Base-by-base conservation (phyloP, 257 asterid genomes). In the Nicotiana sylvestris region DNA sequence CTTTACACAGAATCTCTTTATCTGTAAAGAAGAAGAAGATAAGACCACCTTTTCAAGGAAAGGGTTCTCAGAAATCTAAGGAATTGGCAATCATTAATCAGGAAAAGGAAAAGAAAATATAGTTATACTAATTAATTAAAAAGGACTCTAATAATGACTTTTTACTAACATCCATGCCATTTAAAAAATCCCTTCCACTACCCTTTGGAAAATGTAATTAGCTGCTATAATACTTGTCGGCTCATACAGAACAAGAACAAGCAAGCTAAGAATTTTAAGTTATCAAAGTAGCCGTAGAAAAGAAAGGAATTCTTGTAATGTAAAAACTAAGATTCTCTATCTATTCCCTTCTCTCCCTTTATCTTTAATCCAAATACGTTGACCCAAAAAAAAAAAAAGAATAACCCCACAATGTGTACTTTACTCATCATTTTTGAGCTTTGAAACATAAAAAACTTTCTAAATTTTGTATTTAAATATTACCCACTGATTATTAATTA, bases 281-380 rank as follows among this genome's bases (percentile, higher is more conserved):
- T 33, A 21, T 3, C 39, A 74, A 74, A 49, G 79, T 11, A 49
- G 25, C 62, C 39, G 15, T 13, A 49, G 79, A 49, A 16, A 76
- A 76, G 37, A 27, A 51, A 76, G 17, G 46, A 76, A 15, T 76
- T 13, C 27, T 51, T 27, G 64, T 4, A 37, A 37, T 46, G 16
- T 72, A 11, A 21, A 43, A 25, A 2, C 51, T 43, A 43, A 21
- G 17, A 46, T 25, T 49, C 25, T 46, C 32, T 46, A 72, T 15
- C 58, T 72, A 62, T 46, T 72, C 39, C 61, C 11, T 72, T 46
- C 0, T 5, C 49, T 72, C 15, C 25, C 80, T 76, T 76, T 51
- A 51, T 76, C 64, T 76, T 39, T 76, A 76, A 51, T 76, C 46
- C 80, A 51, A 74, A 74, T 61, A 74, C 27, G 51, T 74, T 74